These are phyloP conservation scores for Tuctoria greenei DNA, from an alignment of 176 grass and related monocot species.

Conservation along the genomic window DNA sequence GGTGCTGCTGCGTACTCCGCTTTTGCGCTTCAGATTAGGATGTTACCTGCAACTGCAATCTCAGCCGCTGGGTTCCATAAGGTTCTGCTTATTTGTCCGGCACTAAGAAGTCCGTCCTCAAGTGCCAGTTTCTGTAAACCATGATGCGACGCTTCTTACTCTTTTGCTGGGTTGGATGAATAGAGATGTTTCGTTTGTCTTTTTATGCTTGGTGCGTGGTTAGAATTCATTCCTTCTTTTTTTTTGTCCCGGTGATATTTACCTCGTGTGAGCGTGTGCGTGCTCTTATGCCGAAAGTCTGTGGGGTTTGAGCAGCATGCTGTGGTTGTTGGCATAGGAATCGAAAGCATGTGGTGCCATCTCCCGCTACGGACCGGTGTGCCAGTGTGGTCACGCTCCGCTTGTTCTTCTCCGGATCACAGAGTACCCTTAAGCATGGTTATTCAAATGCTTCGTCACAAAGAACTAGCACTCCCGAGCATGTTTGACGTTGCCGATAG, in stretches of 20 bases:
- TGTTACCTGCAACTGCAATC: background rate
- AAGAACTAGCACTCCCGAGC: background rate
- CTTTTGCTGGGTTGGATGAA: background rate
- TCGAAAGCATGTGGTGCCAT: background rate
- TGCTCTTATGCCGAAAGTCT: no score
- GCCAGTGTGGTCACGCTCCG: background rate
- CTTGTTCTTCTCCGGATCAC: conserved; percentile 1
- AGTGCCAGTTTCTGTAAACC: background rate
- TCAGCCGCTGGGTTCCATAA: conserved; percentile 19
- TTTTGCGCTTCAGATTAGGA: background rate
- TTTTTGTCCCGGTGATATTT: background rate
- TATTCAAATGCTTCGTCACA: background rate
- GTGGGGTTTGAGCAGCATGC: no score
- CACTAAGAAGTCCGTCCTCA: background rate
- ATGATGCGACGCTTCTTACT: background rate
- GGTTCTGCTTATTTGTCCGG: conserved; percentile 1
- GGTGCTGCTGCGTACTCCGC: conserved; percentile 1
- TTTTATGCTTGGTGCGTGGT: background rate
- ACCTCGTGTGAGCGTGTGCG: background rate
- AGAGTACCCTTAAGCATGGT: background rate
- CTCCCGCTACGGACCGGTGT: background rate
- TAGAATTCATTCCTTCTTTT: background rate
- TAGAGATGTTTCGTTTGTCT: conserved; percentile 1
- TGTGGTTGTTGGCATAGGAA: background rate
- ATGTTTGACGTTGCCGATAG: background rate